phyloP scores from a whole-genome alignment of 2,329 filamentous ascomycete species.

The Colletotrichum shisoi region DNA sequence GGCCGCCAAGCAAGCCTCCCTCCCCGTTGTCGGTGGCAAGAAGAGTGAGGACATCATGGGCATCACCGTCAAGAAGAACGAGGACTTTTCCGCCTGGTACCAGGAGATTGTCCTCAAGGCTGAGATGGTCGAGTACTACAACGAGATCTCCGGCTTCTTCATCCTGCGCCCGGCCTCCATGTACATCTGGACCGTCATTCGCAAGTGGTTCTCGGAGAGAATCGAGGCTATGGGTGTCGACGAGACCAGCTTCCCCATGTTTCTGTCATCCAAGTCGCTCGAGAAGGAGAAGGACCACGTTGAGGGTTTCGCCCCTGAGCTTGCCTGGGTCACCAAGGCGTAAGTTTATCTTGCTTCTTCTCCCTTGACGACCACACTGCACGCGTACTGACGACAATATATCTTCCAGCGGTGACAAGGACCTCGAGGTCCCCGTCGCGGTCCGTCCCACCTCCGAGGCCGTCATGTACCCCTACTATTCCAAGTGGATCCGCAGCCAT shows the following conservation, averaged over 20 bases:
- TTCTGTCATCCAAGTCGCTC: conserved; percentile 89
- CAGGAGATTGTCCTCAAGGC: conserved; percentile 97
- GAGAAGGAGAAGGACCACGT: conserved; percentile 93
- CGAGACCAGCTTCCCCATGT: conserved; percentile 96
- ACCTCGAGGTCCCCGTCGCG: conserved; percentile 81
- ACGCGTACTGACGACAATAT: conserved; percentile 15
- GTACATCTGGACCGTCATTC: conserved; percentile 72
- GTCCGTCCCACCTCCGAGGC: conserved; percentile 74
- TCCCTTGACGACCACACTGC: neutral
- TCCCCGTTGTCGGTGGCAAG: conserved; percentile 63
- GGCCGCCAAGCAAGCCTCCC: conserved; percentile 63
- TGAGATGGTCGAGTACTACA: conserved; percentile 96
- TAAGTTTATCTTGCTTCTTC: conserved; percentile 51
- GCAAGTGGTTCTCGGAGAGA: conserved; percentile 72
- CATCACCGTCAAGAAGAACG: conserved; percentile 83
- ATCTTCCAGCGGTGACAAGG: conserved; percentile 76
- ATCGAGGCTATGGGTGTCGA: conserved; percentile 94
- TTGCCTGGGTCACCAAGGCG: conserved; percentile 88
- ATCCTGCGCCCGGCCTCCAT: conserved; percentile 79
- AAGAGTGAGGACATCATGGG: conserved; percentile 78
- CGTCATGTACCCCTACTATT: conserved; percentile 95
- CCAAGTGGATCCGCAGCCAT: conserved; percentile 96
- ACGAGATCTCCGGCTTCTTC: conserved; percentile 94
- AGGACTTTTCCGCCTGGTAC: conserved; percentile 95
- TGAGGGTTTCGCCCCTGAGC: conserved; percentile 95